These are phyloP conservation scores for Grosmannia clavigera DNA, from an alignment of 2,329 filamentous ascomycete genomes.

Conservation along the genomic window DNA sequence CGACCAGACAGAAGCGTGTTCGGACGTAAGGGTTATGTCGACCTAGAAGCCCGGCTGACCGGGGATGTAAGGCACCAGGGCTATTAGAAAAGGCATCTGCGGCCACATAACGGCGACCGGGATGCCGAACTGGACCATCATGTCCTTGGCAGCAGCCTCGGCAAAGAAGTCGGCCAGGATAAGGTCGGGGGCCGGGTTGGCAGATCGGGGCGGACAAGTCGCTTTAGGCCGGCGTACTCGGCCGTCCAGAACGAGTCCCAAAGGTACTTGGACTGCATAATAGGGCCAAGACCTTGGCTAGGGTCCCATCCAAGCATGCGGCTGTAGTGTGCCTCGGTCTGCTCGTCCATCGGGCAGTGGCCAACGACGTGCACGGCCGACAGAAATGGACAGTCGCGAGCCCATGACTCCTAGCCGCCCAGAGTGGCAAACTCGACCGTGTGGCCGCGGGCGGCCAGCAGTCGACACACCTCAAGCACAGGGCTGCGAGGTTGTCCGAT, in stretches of 20 bases:
- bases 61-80: background rate
- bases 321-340: background rate
- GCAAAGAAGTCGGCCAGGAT: conserved; percentile 1
- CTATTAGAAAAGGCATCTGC: background rate
- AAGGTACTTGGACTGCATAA: background rate
- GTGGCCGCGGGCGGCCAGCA: background rate
- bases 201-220: background rate
- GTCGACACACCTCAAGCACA: background rate
- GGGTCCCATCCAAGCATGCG: background rate
- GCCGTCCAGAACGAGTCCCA: background rate
- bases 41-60: conserved; percentile 1
- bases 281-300: background rate
- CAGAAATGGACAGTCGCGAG: background rate
- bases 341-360: background rate
- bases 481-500: background rate
- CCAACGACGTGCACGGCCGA: background rate
- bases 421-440: background rate
- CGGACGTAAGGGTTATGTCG: background rate
- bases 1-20: background rate
- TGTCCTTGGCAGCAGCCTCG: background rate
- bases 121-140: background rate
- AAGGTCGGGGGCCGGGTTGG: background rate
- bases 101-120: background rate
- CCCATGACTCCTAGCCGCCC: background rate
- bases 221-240: background rate